Percentiles rank a stretch among this genome's conserved stretches.
phyloP scores from a whole-genome alignment of 2,329 filamentous ascomycete species.

The Colletotrichum lini region DNA sequence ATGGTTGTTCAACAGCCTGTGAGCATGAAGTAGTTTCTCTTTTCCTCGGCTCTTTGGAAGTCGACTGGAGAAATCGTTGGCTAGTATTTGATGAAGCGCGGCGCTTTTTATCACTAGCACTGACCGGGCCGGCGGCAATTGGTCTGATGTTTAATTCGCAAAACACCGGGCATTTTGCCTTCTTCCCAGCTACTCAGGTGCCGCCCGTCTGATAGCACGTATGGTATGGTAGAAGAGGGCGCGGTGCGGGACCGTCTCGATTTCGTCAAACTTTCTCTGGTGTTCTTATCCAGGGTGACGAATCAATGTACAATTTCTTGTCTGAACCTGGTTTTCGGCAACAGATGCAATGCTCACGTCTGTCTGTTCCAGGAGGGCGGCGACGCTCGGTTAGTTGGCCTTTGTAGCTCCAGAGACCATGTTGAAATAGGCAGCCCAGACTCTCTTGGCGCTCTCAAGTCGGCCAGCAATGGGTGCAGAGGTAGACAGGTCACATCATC shows the following conservation, averaged over 20 bases:
- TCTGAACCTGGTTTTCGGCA: constrained; percentile 3
- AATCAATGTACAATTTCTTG: constrained; percentile 17
- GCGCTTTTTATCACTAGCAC: constrained; percentile 27
- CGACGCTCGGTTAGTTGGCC: constrained; percentile 2
- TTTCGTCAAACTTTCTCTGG: neutral
- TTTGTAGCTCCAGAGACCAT: constrained; percentile 14
- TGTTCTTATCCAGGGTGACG: neutral
- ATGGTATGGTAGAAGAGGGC: neutral
- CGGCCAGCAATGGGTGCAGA: constrained; percentile 23
- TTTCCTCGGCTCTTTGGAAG: neutral
- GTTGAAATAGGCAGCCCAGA: constrained; percentile 2
- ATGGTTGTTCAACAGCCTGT: neutral
- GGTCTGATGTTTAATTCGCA: constrained; percentile 29
- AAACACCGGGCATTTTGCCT: neutral
- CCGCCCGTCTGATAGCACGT: neutral
- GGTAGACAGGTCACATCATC: neutral
- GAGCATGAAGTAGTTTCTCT: neutral
- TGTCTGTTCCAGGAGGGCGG: constrained; percentile 9
- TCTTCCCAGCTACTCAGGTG: neutral
- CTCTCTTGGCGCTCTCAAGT: constrained; percentile 16
- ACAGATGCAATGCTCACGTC: constrained; percentile 2
- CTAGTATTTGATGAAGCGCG: constrained; percentile 21
- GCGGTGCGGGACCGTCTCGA: constrained; percentile 1
- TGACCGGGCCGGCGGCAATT: constrained; percentile 19
- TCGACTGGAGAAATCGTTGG: neutral